Evolutionary conservation across 148 eudicot species (phyloP), one percentile per base, ranked within the genome.

Genomic region (Rhododendron vialii): DNA sequence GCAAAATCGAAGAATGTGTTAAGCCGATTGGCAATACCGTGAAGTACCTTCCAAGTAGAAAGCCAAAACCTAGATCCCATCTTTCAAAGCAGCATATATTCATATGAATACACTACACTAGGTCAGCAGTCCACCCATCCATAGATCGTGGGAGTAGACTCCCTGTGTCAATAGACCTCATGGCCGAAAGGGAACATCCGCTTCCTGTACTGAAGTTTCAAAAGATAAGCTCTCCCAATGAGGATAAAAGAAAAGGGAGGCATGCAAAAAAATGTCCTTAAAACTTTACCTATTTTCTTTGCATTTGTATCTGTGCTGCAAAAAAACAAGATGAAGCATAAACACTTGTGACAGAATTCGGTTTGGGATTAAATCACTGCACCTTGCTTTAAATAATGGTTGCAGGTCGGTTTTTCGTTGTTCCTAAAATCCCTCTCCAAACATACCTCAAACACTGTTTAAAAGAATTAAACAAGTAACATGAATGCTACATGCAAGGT

Each of bases 1-100:
- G 92, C 88, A 93, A 55, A 81, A 86, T 48, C 38, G 28, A 74
- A 84, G 11, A 30, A 55, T 22, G 12, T 12, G 41, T 20, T 15
- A 12, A 38, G 43, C 24, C 11, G 9, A 71, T 65, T 67, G 45
- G 61, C 5, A 51, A 50, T 69, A 51, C 1, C 14, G 11, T 18
- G 4, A 75, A 77, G 12, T 75, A 22, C 28, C 26, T 41, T 77
- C 65, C 76, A 65, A 45, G 35, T 0, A 50, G 74, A 26, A 15
- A 82, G 18, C 51, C 38, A 36, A 43, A 80, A 81, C 55, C 67
- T 8, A 74, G 43, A 36, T 69, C 59, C 28, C 43, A 45, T 43
- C 28, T 36, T 55, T 28, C 78, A 48, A 73, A 84, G 65, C 43
- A 47, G 7, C 74, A 67, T 61, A 13, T n/a, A 67, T 67, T 67